Evolutionary conservation across 2,329 filamentous ascomycete genomes (phyloP), one percentile per base, ranked within the genome.

Genomic region (Pestalotiopsis fici): DNA sequence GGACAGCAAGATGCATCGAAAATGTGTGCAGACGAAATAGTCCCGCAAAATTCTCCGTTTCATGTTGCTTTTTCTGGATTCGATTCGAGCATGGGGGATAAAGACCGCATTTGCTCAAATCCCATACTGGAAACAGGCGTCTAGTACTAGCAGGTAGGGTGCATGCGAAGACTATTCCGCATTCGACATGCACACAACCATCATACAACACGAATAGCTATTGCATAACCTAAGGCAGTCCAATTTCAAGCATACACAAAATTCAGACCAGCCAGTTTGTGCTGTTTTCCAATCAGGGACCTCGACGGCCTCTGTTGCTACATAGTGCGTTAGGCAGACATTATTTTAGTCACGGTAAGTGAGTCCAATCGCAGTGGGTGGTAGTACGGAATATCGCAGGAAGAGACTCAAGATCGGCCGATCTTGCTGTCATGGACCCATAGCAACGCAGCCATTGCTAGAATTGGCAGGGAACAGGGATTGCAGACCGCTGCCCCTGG

Each of bases 101-200:
- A 39, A 65, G 11, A 65, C 37, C 63, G 63, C 31, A 59, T 65
- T 59, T 47, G 28, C 23, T 18, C 54, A 65, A 65, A 65, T 59
- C 63, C 63, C 63, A 65, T 65, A n/a, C 50, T 21, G 27, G 28
- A 11, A 43, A 13, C n/a, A n/a, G 60, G 11, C 54, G 21, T 55
- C 62, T 11, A 64, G 28, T 56, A 43, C 43, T 50, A n/a, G 18
- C 43, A 35, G 43, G 43, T 50, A 50, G 18, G 43, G 25, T 57
- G 55, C 55, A 57, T 57, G 27, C 12, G 55, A 57, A 31, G 13
- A 57, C 55, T 57, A 57, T 27, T 57, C 23, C 55, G 23, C 55
- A 57, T 57, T 50, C 21, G 43, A 15, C n/a, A 12, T 50, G 21
- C 43, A 23, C n/a, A 50, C 43, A 50, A 18, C 43, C 15, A 11